Conservation (phyloP, 768 basidiomycete genomes). For the Podaxis sp. region DNA sequence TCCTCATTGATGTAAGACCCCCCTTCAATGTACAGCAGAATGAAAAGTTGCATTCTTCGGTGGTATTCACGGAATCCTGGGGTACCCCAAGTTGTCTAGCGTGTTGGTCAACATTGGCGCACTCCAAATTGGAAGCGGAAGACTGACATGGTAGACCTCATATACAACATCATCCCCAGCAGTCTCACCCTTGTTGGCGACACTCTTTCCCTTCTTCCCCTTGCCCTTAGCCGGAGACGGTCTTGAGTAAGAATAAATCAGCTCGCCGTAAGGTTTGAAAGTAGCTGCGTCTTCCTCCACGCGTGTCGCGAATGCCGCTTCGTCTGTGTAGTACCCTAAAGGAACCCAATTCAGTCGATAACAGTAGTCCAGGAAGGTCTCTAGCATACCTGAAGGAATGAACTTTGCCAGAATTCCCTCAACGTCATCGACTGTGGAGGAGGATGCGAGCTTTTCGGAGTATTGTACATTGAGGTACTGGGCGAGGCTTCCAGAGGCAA, state of each 20-base stretch:
- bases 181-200: constrained; percentile 20
- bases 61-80: constrained; percentile 92
- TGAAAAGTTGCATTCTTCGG: constrained; percentile 90
- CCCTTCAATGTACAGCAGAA: constrained; percentile 91
- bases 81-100: constrained; percentile 78
- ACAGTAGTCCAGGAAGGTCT: not conserved
- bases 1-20: constrained; percentile 95
- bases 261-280: constrained; percentile 77
- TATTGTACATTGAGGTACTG: constrained; percentile 74
- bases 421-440: constrained; percentile 82
- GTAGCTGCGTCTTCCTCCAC: constrained; percentile 76
- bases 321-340: constrained; percentile 72
- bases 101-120: not conserved
- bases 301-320: constrained; percentile 60
- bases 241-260: constrained; percentile 78
- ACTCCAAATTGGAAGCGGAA: not conserved
- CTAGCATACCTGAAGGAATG: constrained; percentile 65
- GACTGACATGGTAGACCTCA: constrained; percentile 88
- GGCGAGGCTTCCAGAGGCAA: constrained; percentile 84
- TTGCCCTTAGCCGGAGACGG: constrained; percentile 48
- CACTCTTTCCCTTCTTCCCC: constrained; percentile 45
- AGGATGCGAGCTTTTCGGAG: constrained; percentile 61
- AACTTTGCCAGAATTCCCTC: constrained; percentile 74
- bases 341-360: not conserved
- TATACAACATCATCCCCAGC: constrained; percentile 64